These are phyloP conservation scores for Cadophora sp. DNA, from an alignment of 2,329 filamentous ascomycete genomes.

Conservation along the genomic window DNA sequence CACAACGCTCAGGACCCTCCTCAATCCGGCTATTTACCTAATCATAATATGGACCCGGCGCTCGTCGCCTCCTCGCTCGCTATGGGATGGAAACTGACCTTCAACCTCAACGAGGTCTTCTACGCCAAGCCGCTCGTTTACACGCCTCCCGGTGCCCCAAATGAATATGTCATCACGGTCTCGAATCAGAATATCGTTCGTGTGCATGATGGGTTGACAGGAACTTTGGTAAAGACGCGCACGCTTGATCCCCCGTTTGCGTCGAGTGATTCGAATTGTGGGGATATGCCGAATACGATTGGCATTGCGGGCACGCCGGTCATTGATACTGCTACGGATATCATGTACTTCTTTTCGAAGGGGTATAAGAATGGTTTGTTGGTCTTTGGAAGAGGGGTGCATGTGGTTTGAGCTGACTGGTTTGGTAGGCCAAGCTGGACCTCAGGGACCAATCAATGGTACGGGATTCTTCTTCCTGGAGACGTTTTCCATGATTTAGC, in stretches of 20 bases:
- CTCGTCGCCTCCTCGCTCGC: constrained; percentile 13
- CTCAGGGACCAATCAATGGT: constrained; percentile 25
- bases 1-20: constrained; percentile 20
- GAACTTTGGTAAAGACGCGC: constrained; percentile 54
- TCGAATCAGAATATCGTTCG: constrained; percentile 65
- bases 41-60: constrained; percentile 29
- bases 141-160: constrained; percentile 55
- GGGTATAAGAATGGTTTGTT: constrained; percentile 28
- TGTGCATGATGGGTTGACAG: constrained; percentile 61
- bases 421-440: constrained; percentile 12
- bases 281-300: constrained; percentile 33
- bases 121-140: constrained; percentile 59
- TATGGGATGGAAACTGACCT: constrained; percentile 25
- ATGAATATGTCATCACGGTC: constrained; percentile 59
- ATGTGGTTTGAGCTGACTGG: constrained; percentile 10
- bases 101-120: constrained; percentile 44
- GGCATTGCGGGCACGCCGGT: constrained; percentile 35
- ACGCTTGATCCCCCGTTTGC: constrained; percentile 57
- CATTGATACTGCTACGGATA: constrained; percentile 34
- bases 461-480: background rate
- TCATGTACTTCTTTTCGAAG: constrained; percentile 36
- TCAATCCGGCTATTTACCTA: constrained; percentile 31
- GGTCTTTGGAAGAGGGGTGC: background rate
- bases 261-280: constrained; percentile 23
- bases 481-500: background rate